Conservation (phyloP, 768 basidiomycete genomes). For the Ramaria rubella region DNA sequence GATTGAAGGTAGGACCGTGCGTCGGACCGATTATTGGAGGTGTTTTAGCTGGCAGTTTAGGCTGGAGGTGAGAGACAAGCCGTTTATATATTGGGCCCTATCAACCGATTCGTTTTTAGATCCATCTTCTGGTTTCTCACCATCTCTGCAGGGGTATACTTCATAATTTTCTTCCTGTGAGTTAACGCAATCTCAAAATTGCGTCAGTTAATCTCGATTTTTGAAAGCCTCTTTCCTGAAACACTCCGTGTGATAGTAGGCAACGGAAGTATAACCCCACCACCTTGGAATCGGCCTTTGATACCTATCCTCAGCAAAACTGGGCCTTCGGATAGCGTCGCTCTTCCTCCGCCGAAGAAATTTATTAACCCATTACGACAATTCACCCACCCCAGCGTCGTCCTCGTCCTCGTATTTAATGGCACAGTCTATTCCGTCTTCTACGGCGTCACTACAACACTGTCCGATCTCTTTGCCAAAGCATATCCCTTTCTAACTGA, state of each 20-base stretch:
- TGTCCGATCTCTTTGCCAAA: constrained; percentile 52
- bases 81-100: not conserved
- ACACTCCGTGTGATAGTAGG: constrained; percentile 37
- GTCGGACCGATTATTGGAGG: constrained; percentile 48
- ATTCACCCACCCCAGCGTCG: constrained; percentile 49
- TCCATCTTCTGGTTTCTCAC: constrained; percentile 60
- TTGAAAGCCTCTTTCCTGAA: constrained; percentile 38
- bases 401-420: constrained; percentile 48
- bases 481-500: constrained; percentile 56
- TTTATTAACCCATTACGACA: constrained; percentile 52
- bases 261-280: constrained; percentile 35
- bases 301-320: constrained; percentile 22
- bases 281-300: constrained; percentile 24
- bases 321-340: constrained; percentile 18
- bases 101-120: constrained; percentile 23
- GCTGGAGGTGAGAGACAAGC: constrained; percentile 50
- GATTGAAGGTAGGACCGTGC: constrained; percentile 26
- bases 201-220: not conserved
- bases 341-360: constrained; percentile 24
- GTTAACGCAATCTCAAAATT: not conserved
- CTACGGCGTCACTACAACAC: constrained; percentile 53
- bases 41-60: constrained; percentile 46
- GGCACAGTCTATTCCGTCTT: constrained; percentile 49
- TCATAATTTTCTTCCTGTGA: constrained; percentile 17
- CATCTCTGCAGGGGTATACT: constrained; percentile 41